These are phyloP conservation scores for Salix viminalis DNA, from an alignment of 345 rosid genomes.

Conservation along the genomic window DNA sequence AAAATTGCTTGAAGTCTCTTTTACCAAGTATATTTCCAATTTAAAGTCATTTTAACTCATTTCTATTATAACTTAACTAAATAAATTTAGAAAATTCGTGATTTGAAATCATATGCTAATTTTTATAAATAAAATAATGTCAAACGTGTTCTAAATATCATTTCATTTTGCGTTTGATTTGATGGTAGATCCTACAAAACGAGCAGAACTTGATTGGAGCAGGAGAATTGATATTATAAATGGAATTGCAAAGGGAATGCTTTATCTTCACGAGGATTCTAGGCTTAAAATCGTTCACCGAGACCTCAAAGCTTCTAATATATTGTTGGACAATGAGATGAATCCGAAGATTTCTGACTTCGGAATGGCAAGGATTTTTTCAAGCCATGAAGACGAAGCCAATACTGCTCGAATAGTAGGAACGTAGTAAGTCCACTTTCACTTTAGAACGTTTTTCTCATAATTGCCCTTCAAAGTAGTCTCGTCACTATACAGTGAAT, in stretches of 20 bases:
- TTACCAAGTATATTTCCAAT: too few species aligned
- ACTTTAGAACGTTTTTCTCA: too few species aligned
- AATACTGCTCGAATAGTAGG: slow-evolving; percentile 47
- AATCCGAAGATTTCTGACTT: slow-evolving; percentile 60
- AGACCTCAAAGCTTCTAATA: slow-evolving; percentile 55
- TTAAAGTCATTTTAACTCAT: too few species aligned
- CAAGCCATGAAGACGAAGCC: slow-evolving; percentile 27
- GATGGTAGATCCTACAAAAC: slow-evolving; percentile 21
- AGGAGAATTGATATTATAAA: slow-evolving; percentile 16
- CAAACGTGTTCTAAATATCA: too few species aligned
- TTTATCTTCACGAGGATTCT: slow-evolving; percentile 50
- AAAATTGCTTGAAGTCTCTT: too few species aligned
- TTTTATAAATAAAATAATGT: too few species aligned
- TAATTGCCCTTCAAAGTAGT: too few species aligned
- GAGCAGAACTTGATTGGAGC: slow-evolving; percentile 19
- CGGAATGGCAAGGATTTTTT: slow-evolving; percentile 52
- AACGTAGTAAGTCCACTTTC: slow-evolving; percentile 40
- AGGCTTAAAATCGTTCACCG: slow-evolving; percentile 45
- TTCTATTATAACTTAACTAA: too few species aligned
- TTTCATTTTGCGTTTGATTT: neutral
- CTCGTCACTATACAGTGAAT: too few species aligned
- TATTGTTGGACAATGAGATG: slow-evolving; percentile 45
- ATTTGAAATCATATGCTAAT: too few species aligned
- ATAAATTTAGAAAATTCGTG: too few species aligned
- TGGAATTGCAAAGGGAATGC: slow-evolving; percentile 35